These are phyloP conservation scores for Cetradonia linearis DNA, from an alignment of 495 filamentous ascomycete genomes.

Conservation along the genomic window DNA sequence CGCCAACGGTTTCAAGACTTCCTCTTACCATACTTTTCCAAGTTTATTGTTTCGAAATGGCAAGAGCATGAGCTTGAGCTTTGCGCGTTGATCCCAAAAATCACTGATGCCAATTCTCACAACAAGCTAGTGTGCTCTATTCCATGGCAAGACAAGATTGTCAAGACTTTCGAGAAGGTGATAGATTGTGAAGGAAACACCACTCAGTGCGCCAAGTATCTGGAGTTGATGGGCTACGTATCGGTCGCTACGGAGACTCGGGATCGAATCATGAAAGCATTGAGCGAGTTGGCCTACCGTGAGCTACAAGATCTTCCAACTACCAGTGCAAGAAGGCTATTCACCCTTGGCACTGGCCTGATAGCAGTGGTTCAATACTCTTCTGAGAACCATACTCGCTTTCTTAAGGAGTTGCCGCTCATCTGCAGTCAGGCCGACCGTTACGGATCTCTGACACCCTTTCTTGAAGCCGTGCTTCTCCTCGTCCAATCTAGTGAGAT, in stretches of 20 bases:
- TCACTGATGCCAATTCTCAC: conserved; percentile 48
- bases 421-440: conserved; percentile 50
- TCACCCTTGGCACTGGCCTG: conserved; percentile 37
- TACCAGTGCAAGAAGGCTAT: conserved; percentile 9
- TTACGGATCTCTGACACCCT: conserved; percentile 52
- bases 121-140: conserved; percentile 52
- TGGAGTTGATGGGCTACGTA: conserved; percentile 34
- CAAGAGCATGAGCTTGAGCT: conserved; percentile 54
- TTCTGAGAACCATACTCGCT: conserved; percentile 30
- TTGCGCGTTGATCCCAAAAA: conserved; percentile 56
- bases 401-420: conserved; percentile 44
- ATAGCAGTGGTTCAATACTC: conserved; percentile 38
- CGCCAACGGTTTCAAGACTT: conserved; percentile 66
- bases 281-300: conserved; percentile 14
- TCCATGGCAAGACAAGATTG: conserved; percentile 60
- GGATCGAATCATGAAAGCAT: conserved; percentile 11
- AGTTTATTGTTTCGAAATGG: conserved; percentile 69
- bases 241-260: conserved; percentile 22
- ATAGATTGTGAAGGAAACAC: conserved; percentile 24
- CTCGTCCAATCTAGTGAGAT: conserved; percentile 45
- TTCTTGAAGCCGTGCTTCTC: conserved; percentile 53
- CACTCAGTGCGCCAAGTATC: conserved; percentile 33
- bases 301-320: conserved; percentile 1
- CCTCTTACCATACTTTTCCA: conserved; percentile 68
- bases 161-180: conserved; percentile 47